These are phyloP conservation scores for Mycena belliarum DNA, from an alignment of 768 basidiomycete species.

Conservation along the genomic window DNA sequence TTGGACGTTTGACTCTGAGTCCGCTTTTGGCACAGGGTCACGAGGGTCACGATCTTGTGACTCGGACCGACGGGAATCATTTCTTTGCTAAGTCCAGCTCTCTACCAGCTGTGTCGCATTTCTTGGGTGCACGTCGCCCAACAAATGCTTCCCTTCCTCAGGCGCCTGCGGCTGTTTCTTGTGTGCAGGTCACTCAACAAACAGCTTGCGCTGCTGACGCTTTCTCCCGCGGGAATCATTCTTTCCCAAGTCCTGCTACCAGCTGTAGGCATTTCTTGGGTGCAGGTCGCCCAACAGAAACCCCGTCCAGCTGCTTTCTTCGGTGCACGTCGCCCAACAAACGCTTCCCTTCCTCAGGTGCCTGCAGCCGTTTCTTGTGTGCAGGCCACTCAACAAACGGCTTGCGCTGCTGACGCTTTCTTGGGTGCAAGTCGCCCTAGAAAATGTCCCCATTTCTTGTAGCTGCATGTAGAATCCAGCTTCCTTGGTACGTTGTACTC, in stretches of 20 bases:
- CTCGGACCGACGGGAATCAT: too few relatives aligned
- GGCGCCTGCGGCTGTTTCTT: not conserved
- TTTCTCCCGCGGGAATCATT: too few relatives aligned
- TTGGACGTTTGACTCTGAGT: too few relatives aligned
- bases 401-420: too few relatives aligned
- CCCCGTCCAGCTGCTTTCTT: not conserved
- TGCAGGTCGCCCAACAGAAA: slow-evolving; percentile 2
- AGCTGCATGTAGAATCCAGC: too few relatives aligned
- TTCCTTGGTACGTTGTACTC: not conserved
- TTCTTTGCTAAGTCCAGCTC: too few relatives aligned
- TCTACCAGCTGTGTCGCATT: not conserved
- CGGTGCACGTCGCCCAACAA: not conserved
- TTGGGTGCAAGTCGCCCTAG: not conserved
- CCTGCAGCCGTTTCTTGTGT: not conserved
- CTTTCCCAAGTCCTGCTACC: too few relatives aligned
- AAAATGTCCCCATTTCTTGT: not conserved
- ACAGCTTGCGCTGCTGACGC: too few relatives aligned
- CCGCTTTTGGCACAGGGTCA: too few relatives aligned
- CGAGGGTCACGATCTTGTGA: too few relatives aligned
- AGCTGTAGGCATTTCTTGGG: not conserved
- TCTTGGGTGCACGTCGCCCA: slow-evolving; percentile 1
- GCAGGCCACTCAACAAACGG: not conserved
- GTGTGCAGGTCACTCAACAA: not conserved
- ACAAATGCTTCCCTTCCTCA: not conserved
- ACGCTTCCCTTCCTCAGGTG: not conserved